Evolutionary conservation across 768 basidiomycete genomes (phyloP), one percentile per base, ranked within the genome.

Genomic region (Pholiota molesta): DNA sequence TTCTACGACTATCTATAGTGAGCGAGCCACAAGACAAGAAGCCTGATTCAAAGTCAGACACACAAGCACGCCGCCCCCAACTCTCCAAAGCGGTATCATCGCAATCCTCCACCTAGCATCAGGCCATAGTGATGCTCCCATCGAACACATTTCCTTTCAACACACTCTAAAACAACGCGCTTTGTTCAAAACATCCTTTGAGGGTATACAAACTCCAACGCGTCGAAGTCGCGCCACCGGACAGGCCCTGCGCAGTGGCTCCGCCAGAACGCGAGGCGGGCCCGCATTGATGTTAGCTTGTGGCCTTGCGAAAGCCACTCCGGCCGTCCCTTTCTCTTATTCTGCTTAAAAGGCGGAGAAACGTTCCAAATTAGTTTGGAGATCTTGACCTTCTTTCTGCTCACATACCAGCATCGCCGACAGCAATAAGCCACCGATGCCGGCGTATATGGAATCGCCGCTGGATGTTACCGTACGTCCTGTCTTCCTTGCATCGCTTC

Each of bases 401-500:
- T 21, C 55, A 40, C 29, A 8, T 13, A 53, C 31, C 8, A 56
- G 55, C 16, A 16, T 19, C n/a, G n/a, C n/a, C 39, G 1, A 11
- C 1, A 56, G 33, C 37, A 26, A 42, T 28, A 57, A 33, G n/a
- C 29, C 56, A 0, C 0, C 4, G n/a, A 57, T 57, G 56, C 56
- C 56, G n/a, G 56, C 56, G 2, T 28, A 45, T 33, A 47, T 57
- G 44, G 56, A 57, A 9, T 31, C 56, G 19, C 56, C 56, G 26
- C 56, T 57, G 17, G 56, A 57, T 35, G 42, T 57, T 44, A 45
- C 56, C 8, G 56, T 57, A 21, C 9, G 56, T 45, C n/a, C 17
- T 13, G 9, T n/a, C n/a, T n/a, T n/a, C 37, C 6, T 26, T 26
- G 17, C 39, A 23, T 28, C 11, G 13, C 39, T 1, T 10, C 42